Evolutionary conservation across 345 rosid genomes (phyloP).

Genomic region (Gossypium rotundifolium): DNA sequence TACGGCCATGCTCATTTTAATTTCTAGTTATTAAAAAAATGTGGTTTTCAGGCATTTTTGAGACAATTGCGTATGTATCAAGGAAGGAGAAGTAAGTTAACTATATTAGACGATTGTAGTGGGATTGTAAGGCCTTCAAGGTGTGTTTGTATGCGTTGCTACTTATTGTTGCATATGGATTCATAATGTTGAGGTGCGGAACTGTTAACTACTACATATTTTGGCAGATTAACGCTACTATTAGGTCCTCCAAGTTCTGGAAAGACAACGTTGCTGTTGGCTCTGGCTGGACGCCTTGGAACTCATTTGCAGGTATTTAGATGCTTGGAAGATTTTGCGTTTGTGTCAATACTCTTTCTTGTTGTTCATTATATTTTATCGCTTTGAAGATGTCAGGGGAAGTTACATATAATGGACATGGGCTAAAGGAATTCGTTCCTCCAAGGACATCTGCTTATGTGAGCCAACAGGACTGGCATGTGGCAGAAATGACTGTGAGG

Average conservation of each 20-base stretch:
- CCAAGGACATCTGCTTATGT: constrained; percentile 91
- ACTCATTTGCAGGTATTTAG: constrained; percentile 56
- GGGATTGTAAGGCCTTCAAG: constrained; percentile 93
- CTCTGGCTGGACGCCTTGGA: constrained; percentile 89
- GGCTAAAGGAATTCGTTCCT: constrained; percentile 72
- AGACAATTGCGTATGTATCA: constrained; percentile 45
- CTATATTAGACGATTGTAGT: constrained; percentile 66
- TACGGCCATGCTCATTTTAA: neutral
- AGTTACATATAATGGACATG: constrained; percentile 75
- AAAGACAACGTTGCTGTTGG: constrained; percentile 84
- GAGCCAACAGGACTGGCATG: constrained; percentile 93
- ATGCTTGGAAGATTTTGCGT: neutral
- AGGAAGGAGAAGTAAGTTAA: constrained; percentile 67
- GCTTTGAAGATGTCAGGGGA: constrained; percentile 62
- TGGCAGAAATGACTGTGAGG: constrained; percentile 92
- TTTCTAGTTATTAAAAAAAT: neutral
- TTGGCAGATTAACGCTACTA: constrained; percentile 70
- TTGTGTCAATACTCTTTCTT: neutral
- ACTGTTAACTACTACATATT: neutral
- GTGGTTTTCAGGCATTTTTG: constrained; percentile 46
- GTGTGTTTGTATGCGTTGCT: constrained; percentile 24
- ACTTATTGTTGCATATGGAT: neutral
- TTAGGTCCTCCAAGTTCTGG: constrained; percentile 99
- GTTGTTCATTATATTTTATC: constrained; percentile 14
- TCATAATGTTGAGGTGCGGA: neutral